These are phyloP conservation scores for Entrophospora sp. DNA, from an alignment of 192 early-diverging fungal genomes.

Conservation along the genomic window DNA sequence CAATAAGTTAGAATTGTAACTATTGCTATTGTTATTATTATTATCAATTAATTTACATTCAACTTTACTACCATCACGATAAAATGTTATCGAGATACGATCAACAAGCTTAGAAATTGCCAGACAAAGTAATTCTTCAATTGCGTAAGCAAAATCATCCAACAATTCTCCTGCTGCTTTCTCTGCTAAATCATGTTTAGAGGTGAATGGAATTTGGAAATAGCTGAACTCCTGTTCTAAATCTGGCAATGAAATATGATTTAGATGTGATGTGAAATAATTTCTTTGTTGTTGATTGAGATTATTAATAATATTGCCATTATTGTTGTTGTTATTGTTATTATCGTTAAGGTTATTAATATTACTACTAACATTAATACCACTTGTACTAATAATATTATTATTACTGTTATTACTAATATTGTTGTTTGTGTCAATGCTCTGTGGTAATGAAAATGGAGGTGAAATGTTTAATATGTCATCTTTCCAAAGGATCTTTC, in stretches of 20 bases:
- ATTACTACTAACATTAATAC: background rate
- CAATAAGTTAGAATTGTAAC: background rate
- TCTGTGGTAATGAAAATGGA: background rate
- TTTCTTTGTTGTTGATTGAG: background rate
- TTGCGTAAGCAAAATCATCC: constrained; percentile 14
- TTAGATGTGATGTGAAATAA: background rate
- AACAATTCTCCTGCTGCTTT: constrained; percentile 14
- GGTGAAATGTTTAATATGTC: background rate
- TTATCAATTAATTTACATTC: background rate
- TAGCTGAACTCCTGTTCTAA: constrained; percentile 10
- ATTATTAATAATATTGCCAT: background rate
- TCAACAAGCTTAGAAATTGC: constrained; percentile 11
- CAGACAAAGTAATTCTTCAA: constrained; percentile 13
- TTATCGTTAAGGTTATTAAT: background rate
- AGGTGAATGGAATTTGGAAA: background rate
- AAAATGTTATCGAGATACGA: constrained; percentile 13
- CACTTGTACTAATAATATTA: background rate
- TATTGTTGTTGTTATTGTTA: background rate
- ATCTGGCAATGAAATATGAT: background rate
- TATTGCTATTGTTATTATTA: background rate
- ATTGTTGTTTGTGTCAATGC: background rate
- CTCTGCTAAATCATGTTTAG: background rate
- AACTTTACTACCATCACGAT: constrained; percentile 12
- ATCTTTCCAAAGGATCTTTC: constrained; percentile 1
- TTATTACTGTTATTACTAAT: background rate